Evolutionary conservation across 164 flowering plant species (phyloP).

Genomic region (Magnolia officinalis): DNA sequence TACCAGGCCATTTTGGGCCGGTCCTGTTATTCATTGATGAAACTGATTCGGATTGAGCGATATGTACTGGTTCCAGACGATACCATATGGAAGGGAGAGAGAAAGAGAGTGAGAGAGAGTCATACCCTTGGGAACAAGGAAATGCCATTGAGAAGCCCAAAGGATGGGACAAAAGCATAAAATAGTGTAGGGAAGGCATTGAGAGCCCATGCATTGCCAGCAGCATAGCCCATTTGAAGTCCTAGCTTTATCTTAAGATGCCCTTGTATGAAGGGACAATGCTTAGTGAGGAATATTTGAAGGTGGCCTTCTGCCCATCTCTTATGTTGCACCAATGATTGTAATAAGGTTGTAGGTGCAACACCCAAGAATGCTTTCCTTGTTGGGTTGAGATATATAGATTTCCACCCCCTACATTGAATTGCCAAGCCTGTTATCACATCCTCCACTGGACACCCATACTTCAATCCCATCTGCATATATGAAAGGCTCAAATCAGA

Average conservation of each 20-base stretch:
- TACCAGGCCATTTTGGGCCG: too few species aligned
- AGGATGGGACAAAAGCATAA: conserved; percentile 57
- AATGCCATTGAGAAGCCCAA: conserved; percentile 53
- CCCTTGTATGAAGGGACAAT: conserved; percentile 49
- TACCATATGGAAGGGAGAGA: background rate
- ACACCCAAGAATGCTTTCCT: conserved; percentile 51
- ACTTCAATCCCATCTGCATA: conserved; percentile 58
- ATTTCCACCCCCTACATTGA: conserved; percentile 66
- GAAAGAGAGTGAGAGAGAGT: background rate
- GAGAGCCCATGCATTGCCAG: conserved; percentile 50
- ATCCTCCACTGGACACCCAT: conserved; percentile 69
- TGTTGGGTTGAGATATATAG: conserved; percentile 44
- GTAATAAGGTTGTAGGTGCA: conserved; percentile 42
- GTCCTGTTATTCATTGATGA: too few species aligned
- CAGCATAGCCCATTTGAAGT: conserved; percentile 45
- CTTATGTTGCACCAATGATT: conserved; percentile 63
- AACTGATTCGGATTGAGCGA: background rate
- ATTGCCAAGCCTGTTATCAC: conserved; percentile 60
- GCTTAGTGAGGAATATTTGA: conserved; percentile 51
- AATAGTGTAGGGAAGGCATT: conserved; percentile 45
- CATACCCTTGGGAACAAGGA: conserved; percentile 44
- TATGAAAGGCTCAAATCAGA: background rate
- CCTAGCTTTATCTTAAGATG: conserved; percentile 39
- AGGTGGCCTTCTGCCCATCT: conserved; percentile 82
- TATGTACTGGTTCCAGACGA: background rate